Conservation (phyloP, 2,329 filamentous ascomycete species). For the Nemania sp. region DNA sequence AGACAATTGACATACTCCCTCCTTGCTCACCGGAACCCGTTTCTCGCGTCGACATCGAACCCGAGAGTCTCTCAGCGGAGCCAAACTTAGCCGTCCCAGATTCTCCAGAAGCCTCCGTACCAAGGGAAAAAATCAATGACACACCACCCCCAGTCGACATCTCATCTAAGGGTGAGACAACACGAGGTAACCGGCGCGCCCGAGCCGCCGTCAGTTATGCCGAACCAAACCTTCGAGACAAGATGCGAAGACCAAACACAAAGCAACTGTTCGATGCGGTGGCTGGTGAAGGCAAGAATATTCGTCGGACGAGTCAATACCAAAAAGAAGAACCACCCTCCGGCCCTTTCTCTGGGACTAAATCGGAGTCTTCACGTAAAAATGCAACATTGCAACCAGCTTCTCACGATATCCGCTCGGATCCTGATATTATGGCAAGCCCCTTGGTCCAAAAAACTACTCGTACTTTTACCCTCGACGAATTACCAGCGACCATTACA, state of each 20-base stretch:
- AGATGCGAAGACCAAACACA: constrained; percentile 81
- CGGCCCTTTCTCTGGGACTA: constrained; percentile 47
- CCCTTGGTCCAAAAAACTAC: constrained; percentile 58
- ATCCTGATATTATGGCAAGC: constrained; percentile 52
- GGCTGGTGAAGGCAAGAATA: constrained; percentile 69
- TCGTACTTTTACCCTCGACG: constrained; percentile 43
- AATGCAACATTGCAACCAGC: constrained; percentile 39
- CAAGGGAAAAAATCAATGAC: constrained; percentile 57
- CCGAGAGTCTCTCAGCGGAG: constrained; percentile 54
- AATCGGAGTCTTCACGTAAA: constrained; percentile 51
- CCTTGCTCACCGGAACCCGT: constrained; percentile 37
- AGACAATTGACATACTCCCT: constrained; percentile 49
- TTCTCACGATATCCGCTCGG: constrained; percentile 18
- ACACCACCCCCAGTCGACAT: constrained; percentile 72
- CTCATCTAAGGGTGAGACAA: constrained; percentile 65
- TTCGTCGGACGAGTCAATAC: constrained; percentile 57
- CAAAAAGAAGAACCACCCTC: constrained; percentile 47
- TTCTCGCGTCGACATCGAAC: constrained; percentile 46
- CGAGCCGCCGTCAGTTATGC: constrained; percentile 81
- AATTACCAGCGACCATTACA: constrained; percentile 51
- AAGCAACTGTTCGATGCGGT: constrained; percentile 83
- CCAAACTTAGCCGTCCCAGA: constrained; percentile 59
- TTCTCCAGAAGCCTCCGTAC: constrained; percentile 61
- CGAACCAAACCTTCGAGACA: constrained; percentile 82
- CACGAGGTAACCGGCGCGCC: constrained; percentile 74